Evolutionary conservation across 371 early-diverging fungal species (phyloP), one percentile per base, ranked within the genome.

Genomic region (Basidiobolus meristosporus): DNA sequence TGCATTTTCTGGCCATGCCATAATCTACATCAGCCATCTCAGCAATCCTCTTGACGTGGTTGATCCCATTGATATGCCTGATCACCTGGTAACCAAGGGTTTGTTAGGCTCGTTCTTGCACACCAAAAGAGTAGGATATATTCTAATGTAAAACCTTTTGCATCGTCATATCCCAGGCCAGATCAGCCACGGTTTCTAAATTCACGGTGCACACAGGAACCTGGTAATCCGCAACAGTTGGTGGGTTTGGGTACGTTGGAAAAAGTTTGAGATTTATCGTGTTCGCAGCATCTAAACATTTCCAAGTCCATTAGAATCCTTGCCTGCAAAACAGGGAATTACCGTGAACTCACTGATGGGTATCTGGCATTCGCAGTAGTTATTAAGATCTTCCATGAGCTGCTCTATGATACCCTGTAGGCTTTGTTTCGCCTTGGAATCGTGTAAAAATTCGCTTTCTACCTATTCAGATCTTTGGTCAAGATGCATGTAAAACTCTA

Each of bases 101-200:
- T 1, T 26, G 17, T 20, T 20, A 11, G n/a, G 21, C 7, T 7
- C 23, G 19, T 30, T n/a, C 16, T 34, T 29, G 31, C 19, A 23
- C 7, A 14, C 16, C 1, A 21, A 23, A 10, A 2, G 26, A 14
- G 30, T 28, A 43, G 18, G 31, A 5, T 17, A 35, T 23, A 19
- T 23, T 15, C 2, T 22, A 44, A 22, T 28, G 19, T 43, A 41
- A 51, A 42, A 70, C 73, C 48, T 77, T 65, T 50, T 65, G 70
- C 42, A 82, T 68, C 0, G 90, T 84, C 47, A 89, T 66, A 52
- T 89, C 90, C 84, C 86, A 86, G 46, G 72, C 73, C 12, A 65
- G 62, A 41, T 69, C 74, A 54, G 72, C 63, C 47, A 82, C 60
- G 9, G 62, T 60, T 26, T 62, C 53, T 18, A 85, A 50, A 52